Evolutionary conservation across 495 filamentous ascomycete genomes (phyloP).

Genomic region (Aspergillus incahuasiensis): DNA sequence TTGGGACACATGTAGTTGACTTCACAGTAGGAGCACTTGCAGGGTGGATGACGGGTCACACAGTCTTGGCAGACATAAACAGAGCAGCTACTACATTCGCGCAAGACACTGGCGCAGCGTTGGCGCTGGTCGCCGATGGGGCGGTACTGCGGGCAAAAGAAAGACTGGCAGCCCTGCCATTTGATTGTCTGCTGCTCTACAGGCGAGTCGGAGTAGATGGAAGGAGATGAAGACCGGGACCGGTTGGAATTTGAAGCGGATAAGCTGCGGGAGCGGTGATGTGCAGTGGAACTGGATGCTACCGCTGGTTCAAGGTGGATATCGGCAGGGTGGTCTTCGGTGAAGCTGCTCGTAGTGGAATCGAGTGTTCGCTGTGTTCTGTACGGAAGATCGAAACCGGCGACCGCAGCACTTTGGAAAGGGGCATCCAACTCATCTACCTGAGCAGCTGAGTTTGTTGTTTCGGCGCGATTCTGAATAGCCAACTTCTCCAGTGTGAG

Average conservation of each 20-base stretch:
- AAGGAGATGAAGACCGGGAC: constrained; percentile 38
- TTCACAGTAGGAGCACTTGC: constrained; percentile 51
- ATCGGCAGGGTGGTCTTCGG: constrained; percentile 33
- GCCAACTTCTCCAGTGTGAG: constrained; percentile 49
- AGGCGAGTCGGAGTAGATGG: constrained; percentile 36
- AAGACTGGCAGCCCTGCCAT: constrained; percentile 57
- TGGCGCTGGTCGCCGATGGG: constrained; percentile 48
- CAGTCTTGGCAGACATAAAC: constrained; percentile 57
- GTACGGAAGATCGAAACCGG: constrained; percentile 31
- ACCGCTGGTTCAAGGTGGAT: constrained; percentile 15
- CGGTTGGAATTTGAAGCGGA: constrained; percentile 40
- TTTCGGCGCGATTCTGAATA: constrained; percentile 28
- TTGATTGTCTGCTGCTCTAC: constrained; percentile 25
- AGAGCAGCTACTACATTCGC: constrained; percentile 50
- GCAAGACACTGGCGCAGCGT: constrained; percentile 44
- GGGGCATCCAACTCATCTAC: constrained; percentile 11
- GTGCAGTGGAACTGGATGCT: constrained; percentile 15
- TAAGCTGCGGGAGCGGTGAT: constrained; percentile 25
- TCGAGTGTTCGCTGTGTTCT: constrained; percentile 29
- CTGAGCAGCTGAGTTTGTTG: constrained; percentile 3
- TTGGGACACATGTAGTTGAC: constrained; percentile 51
- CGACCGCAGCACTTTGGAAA: neutral
- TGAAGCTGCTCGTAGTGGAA: constrained; percentile 41
- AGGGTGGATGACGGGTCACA: constrained; percentile 39
- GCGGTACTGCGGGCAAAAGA: constrained; percentile 51